Conservation (phyloP, 352 stramenopile species). For the Phytophthora aleatoria region DNA sequence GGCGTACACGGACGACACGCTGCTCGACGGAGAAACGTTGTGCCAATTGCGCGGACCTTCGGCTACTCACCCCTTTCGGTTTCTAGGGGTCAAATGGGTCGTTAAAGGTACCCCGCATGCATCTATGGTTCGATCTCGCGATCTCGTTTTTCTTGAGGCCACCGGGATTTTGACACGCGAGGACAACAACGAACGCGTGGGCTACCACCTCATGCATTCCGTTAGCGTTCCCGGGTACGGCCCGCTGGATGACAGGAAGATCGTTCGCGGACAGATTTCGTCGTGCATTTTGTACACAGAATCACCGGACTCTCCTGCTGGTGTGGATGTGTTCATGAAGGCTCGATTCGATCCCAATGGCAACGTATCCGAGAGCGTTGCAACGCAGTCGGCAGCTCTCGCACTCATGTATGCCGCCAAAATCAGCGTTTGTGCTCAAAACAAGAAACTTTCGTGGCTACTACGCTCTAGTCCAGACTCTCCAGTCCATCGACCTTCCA, state of each 20-base stretch:
- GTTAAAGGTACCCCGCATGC: constrained; percentile 43
- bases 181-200: constrained; percentile 34
- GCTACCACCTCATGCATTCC: constrained; percentile 59
- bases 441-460: constrained; percentile 51
- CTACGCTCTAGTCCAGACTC: constrained; percentile 27
- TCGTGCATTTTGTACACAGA: constrained; percentile 49
- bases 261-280: constrained; percentile 42
- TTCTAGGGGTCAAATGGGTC: constrained; percentile 57
- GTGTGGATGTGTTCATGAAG: constrained; percentile 45
- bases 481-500: constrained; percentile 9
- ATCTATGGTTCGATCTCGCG: constrained; percentile 36
- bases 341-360: constrained; percentile 39
- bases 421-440: constrained; percentile 35
- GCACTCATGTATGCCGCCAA: constrained; percentile 33
- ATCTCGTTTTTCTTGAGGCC: constrained; percentile 49
- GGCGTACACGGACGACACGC: constrained; percentile 51
- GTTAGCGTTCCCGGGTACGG: constrained; percentile 40
- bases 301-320: constrained; percentile 13
- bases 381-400: constrained; percentile 31
- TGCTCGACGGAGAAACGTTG: constrained; percentile 57
- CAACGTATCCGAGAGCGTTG: constrained; percentile 27
- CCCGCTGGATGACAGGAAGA: constrained; percentile 38
- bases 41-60: constrained; percentile 50
- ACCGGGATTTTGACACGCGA: constrained; percentile 42
- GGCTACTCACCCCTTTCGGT: constrained; percentile 40